Evolutionary conservation across 306 rosid species (phyloP).

Genomic region (Rosa chinensis): DNA sequence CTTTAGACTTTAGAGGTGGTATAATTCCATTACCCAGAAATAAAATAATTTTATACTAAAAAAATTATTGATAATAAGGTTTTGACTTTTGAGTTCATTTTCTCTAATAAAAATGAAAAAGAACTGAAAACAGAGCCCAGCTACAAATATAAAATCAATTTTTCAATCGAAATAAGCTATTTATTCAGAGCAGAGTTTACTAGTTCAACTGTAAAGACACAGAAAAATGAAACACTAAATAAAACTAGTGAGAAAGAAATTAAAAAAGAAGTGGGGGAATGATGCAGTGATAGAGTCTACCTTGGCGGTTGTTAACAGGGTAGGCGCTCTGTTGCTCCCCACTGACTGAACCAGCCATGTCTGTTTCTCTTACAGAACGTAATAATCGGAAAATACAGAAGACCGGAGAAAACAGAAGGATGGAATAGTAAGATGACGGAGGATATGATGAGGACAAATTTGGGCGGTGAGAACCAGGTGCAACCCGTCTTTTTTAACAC

Average conservation of each 20-base stretch:
- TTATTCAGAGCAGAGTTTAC: background rate
- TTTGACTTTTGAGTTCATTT: too few species aligned
- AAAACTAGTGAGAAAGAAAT: too few species aligned
- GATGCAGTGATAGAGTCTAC: background rate
- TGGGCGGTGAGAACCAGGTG: background rate
- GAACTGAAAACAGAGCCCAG: background rate
- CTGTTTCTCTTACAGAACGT: background rate
- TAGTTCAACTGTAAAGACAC: background rate
- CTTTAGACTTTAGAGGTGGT: background rate
- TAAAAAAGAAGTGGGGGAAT: too few species aligned
- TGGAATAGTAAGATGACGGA: background rate
- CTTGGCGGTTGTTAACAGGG: background rate
- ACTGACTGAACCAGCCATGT: background rate
- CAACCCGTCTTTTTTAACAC: background rate
- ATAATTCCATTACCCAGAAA: background rate
- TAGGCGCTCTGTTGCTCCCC: background rate
- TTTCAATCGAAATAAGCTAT: background rate
- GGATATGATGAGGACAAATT: background rate
- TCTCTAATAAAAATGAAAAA: background rate
- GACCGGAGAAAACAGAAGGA: background rate
- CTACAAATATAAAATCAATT: too few species aligned
- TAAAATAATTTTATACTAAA: background rate
- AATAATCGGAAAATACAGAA: background rate
- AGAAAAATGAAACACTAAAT: too few species aligned
- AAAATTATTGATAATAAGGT: background rate